Evolutionary conservation across 495 filamentous ascomycete species (phyloP).

Genomic region (Penicillium cinerascens): DNA sequence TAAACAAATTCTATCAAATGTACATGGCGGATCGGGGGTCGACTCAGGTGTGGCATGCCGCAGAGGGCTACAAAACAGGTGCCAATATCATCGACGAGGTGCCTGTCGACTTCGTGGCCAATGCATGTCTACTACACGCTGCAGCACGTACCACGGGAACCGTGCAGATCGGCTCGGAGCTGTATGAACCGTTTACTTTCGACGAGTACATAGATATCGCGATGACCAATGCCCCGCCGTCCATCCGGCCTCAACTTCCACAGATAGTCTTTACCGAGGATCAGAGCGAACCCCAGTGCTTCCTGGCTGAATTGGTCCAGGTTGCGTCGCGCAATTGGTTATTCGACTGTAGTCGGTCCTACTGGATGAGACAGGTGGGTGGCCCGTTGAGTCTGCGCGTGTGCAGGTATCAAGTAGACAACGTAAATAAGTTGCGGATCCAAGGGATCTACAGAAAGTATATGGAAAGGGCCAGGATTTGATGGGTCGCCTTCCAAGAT

Average conservation of each 20-base stretch:
- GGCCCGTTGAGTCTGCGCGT: slow-evolving; percentile 30
- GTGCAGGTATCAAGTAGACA: slow-evolving; percentile 28
- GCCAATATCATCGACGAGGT: slow-evolving; percentile 39
- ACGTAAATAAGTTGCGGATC: slow-evolving; percentile 22
- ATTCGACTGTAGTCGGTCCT: slow-evolving; percentile 37
- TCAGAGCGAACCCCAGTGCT: slow-evolving; percentile 23
- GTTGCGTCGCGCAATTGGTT: slow-evolving; percentile 35
- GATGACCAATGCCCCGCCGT: slow-evolving; percentile 17
- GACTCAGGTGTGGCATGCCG: slow-evolving; percentile 34
- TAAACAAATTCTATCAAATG: slow-evolving; percentile 34
- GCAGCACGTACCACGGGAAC: slow-evolving; percentile 33
- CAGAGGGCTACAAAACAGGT: slow-evolving; percentile 28
- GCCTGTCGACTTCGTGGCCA: slow-evolving; percentile 41
- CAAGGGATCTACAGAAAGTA: slow-evolving; percentile 15
- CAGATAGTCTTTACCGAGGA: slow-evolving; percentile 30
- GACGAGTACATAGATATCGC: slow-evolving; percentile 27
- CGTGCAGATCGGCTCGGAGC: slow-evolving; percentile 30
- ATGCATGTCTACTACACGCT: slow-evolving; percentile 36
- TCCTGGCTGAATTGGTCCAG: slow-evolving; percentile 34
- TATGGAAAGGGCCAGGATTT: slow-evolving; percentile 19
- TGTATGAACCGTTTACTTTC: slow-evolving; percentile 30
- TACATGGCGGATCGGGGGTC: slow-evolving; percentile 25
- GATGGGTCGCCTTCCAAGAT: background rate
- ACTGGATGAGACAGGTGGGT: slow-evolving; percentile 33
- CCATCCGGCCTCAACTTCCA: slow-evolving; percentile 21